Conservation (phyloP, 1,284 basidiomycete species). For the Trametes pubescens region DNA sequence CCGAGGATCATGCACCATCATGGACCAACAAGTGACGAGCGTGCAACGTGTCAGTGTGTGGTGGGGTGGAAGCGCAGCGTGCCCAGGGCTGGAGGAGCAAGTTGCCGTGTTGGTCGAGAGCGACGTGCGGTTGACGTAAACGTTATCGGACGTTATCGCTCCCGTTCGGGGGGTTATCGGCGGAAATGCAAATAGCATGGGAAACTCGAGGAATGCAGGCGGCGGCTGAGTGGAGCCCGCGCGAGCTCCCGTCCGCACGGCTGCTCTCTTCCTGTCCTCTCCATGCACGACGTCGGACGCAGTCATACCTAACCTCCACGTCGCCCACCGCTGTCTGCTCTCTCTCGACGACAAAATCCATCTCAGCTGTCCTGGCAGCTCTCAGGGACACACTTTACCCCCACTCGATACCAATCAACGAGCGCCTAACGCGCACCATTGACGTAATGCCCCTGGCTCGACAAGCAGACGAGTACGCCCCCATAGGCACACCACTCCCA, state of each 20-base stretch:
- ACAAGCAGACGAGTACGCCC: conserved; percentile 3
- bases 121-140: conserved; percentile 9
- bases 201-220: conserved; percentile 22
- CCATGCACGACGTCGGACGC: conserved; percentile 9
- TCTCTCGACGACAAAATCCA: background rate
- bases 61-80: conserved; percentile 7
- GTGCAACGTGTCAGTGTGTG: background rate
- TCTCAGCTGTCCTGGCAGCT: background rate
- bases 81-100: conserved; percentile 7
- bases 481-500: conserved; percentile 18
- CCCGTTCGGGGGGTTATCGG: conserved; percentile 7
- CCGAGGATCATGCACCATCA: conserved; percentile 10
- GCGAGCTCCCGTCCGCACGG: background rate
- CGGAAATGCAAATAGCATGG: background rate
- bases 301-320: conserved; percentile 2
- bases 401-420: background rate
- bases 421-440: conserved; percentile 15
- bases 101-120: conserved; percentile 14
- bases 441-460: conserved; percentile 28
- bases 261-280: conserved; percentile 7
- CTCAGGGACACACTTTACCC: background rate
- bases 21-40: conserved; percentile 12
- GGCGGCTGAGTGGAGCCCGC: conserved; percentile 12
- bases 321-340: background rate
- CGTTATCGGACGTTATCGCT: background rate